A percentile compares a stretch with the other conserved stretches of the same genome.
phyloP scores from a whole-genome alignment of 495 filamentous ascomycete genomes.

The Lentithecium fluviatile region DNA sequence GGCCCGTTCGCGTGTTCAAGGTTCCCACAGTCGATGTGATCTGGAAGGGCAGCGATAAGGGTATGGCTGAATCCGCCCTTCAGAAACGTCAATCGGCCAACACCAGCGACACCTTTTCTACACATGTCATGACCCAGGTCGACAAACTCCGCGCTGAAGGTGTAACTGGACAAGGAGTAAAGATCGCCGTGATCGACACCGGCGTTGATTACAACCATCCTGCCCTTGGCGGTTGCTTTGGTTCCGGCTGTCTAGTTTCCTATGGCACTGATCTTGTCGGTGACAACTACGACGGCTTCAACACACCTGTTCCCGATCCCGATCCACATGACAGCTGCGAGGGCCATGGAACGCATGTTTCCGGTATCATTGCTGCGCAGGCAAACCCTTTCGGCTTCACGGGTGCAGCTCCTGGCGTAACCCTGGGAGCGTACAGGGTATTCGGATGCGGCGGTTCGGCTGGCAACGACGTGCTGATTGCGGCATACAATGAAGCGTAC shows the following conservation, averaged over 20 bases:
- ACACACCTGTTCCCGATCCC: background rate
- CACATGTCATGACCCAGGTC: conserved; percentile 6
- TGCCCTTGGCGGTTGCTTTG: conserved; percentile 14
- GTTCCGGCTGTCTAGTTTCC: conserved; percentile 5
- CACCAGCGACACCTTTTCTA: background rate
- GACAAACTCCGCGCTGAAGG: conserved; percentile 8
- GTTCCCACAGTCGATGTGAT: background rate
- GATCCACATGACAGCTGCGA: background rate
- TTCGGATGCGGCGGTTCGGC: background rate
- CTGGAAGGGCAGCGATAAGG: background rate
- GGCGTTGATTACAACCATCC: conserved; percentile 14
- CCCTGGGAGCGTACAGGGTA: conserved; percentile 2
- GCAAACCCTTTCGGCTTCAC: conserved; percentile 6
- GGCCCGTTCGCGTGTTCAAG: conserved; percentile 1
- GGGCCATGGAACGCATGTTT: conserved; percentile 2
- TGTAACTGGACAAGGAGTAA: conserved; percentile 2
- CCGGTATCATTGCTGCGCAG: conserved; percentile 15
- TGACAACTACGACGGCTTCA: background rate
- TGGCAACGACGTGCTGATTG: conserved; percentile 4
- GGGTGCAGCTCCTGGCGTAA: conserved; percentile 7
- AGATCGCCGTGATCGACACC: conserved; percentile 10
- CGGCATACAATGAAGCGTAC: conserved; percentile 5
- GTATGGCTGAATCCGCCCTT: background rate
- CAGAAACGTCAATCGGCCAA: background rate
- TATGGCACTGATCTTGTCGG: conserved; percentile 5